A percentile compares a stretch with the other conserved stretches of the same genome.
phyloP scores from a whole-genome alignment of 2,329 filamentous ascomycete species.

The Sporothrix protearum region DNA sequence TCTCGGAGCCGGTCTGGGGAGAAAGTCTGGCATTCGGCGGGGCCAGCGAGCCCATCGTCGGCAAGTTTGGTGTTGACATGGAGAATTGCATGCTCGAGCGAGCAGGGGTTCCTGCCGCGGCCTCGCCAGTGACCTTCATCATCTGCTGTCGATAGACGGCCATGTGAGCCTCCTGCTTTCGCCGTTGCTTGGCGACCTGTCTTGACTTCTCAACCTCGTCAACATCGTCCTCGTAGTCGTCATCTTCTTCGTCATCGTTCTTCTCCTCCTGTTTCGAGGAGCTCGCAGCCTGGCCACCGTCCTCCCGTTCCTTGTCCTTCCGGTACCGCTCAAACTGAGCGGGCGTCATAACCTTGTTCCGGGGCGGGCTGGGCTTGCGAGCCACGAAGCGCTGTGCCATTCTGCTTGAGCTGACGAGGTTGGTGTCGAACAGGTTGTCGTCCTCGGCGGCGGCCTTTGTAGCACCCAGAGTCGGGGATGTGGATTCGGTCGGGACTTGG shows the following conservation, averaged over 20 bases:
- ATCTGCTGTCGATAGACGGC: conserved; percentile 88
- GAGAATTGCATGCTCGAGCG: conserved; percentile 57
- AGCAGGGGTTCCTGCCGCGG: conserved; percentile 45
- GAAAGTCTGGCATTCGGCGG: conserved; percentile 28
- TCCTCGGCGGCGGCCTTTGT: conserved; percentile 46
- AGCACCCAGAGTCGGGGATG: conserved; percentile 34
- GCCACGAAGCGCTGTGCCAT: conserved; percentile 38
- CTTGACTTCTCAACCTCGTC: conserved; percentile 74
- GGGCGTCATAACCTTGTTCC: conserved; percentile 83
- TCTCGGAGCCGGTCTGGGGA: conserved; percentile 44
- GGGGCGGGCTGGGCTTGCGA: conserved; percentile 41
- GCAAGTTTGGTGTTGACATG: conserved; percentile 61
- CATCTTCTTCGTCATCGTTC: conserved; percentile 60
- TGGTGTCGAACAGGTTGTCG: conserved; percentile 55
- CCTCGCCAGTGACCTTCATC: conserved; percentile 90
- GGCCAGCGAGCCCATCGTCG: conserved; percentile 35
- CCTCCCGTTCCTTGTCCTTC: conserved; percentile 66
- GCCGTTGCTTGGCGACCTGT: conserved; percentile 69
- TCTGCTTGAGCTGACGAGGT: conserved; percentile 39
- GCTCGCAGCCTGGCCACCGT: conserved; percentile 40
- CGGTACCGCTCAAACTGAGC: conserved; percentile 81
- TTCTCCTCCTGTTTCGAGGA: conserved; percentile 47
- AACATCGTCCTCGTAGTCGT: conserved; percentile 69
- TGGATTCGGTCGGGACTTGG: conserved; percentile 35
- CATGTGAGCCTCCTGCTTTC: conserved; percentile 87